A percentile compares a stretch with the other conserved stretches of the same genome.
Conservation (phyloP, 1,284 basidiomycete species). For the Austroboletus novae-zelandiae region DNA sequence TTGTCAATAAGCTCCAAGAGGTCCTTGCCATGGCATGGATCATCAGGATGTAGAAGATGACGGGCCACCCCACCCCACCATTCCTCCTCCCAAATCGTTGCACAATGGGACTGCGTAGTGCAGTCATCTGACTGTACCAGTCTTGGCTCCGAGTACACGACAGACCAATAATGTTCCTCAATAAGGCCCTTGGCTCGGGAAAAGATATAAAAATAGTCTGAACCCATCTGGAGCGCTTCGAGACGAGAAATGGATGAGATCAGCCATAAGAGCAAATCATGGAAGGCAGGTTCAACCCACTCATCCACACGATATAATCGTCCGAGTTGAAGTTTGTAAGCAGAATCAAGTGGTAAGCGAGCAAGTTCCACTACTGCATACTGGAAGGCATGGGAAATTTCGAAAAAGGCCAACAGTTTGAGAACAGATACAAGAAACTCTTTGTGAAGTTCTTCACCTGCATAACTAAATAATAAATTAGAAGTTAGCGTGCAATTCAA, state of each 20-base stretch:
- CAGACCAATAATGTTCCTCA: background rate
- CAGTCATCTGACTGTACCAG: background rate
- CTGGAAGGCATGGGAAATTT: conserved; percentile 3
- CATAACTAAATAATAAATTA: background rate
- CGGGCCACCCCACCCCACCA: background rate
- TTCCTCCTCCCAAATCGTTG: background rate
- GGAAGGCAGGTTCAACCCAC: conserved; percentile 8
- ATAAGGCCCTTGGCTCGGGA: background rate
- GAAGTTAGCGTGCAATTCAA: too few relatives aligned
- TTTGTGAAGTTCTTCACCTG: background rate
- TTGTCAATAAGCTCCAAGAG: background rate
- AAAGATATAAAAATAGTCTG: conserved; percentile 1
- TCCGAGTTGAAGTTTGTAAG: conserved; percentile 7
- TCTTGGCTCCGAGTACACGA: conserved; percentile 1
- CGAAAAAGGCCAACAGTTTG: background rate
- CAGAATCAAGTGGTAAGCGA: background rate
- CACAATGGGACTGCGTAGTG: background rate
- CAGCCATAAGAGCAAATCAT: background rate
- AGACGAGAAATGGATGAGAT: background rate
- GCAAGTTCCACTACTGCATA: conserved; percentile 3
- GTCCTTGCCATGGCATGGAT: background rate
- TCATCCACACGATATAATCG: conserved; percentile 1
- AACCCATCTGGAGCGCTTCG: conserved; percentile 2
- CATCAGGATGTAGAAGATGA: conserved; percentile 4
- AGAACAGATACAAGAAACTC: background rate